Evolutionary conservation across 2,329 filamentous ascomycete species (phyloP).

Genomic region (Reticulascus tulasneorum): DNA sequence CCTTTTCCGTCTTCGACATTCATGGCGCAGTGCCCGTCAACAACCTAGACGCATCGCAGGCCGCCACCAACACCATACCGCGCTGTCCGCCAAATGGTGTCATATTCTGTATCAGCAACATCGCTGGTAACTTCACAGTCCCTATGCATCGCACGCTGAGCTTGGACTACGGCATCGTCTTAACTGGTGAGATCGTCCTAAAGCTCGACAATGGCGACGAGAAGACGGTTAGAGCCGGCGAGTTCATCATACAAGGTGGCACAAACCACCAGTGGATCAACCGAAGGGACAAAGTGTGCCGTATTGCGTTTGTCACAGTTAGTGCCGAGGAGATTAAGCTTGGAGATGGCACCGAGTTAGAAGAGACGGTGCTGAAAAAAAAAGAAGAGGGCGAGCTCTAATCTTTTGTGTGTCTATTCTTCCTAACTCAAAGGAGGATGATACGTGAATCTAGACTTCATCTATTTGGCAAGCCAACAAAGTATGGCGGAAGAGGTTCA

Average conservation of each 20-base stretch:
- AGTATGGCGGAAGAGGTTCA: too few relatives aligned
- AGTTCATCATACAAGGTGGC: slow-evolving; percentile 51
- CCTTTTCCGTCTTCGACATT: too few relatives aligned
- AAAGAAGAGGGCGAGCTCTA: too few relatives aligned
- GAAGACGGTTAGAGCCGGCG: slow-evolving; percentile 42
- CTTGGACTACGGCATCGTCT: slow-evolving; percentile 52
- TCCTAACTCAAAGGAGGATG: too few relatives aligned
- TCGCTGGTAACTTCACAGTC: too few relatives aligned
- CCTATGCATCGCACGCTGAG: slow-evolving; percentile 50
- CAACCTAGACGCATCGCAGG: slow-evolving; percentile 19
- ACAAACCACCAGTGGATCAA: slow-evolving; percentile 55
- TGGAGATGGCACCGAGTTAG: too few relatives aligned
- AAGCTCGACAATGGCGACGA: slow-evolving; percentile 46
- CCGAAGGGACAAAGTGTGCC: slow-evolving; percentile 33
- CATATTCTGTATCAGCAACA: slow-evolving; percentile 32
- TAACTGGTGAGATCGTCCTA: slow-evolving; percentile 51
- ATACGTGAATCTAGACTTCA: too few relatives aligned
- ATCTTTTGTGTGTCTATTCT: too few relatives aligned
- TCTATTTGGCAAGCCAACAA: too few relatives aligned
- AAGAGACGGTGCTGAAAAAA: too few relatives aligned
- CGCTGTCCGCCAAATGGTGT: slow-evolving; percentile 28
- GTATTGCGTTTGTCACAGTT: too few relatives aligned
- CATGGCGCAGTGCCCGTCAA: slow-evolving; percentile 29
- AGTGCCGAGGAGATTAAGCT: too few relatives aligned
- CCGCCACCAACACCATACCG: slow-evolving; percentile 19